A percentile compares a stretch with the other conserved stretches of the same genome.
Conservation (phyloP, 768 basidiomycete genomes). For the Asterophora lycoperdoides region DNA sequence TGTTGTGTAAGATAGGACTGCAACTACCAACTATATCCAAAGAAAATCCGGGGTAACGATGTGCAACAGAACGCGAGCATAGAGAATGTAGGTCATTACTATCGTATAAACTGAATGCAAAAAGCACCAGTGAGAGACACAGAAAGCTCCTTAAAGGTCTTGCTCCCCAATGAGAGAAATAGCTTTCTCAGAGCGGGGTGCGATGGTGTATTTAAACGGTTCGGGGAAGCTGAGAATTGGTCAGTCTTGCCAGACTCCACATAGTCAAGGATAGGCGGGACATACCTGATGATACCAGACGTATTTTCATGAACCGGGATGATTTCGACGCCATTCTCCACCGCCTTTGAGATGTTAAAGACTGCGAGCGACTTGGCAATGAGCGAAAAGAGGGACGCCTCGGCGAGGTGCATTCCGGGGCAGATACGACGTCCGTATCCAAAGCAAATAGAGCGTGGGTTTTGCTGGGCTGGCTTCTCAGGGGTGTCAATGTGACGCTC, state of each 20-base stretch:
- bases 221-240: slow-evolving; percentile 27
- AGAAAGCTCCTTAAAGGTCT: neutral
- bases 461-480: slow-evolving; percentile 29
- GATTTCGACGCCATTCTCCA: slow-evolving; percentile 43
- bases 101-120: too few species aligned
- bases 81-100: too few species aligned
- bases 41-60: too few species aligned
- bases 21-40: too few species aligned
- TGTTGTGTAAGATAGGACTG: too few species aligned
- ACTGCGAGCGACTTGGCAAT: slow-evolving; percentile 42
- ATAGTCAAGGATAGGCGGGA: neutral
- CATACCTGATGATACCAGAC: slow-evolving; percentile 43
- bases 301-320: slow-evolving; percentile 42
- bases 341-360: slow-evolving; percentile 42
- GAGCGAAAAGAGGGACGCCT: slow-evolving; percentile 44
- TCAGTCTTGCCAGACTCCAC: neutral
- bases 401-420: slow-evolving; percentile 49
- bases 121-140: too few species aligned
- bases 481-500: slow-evolving; percentile 36
- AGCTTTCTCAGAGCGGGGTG: slow-evolving; percentile 28
- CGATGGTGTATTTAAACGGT: slow-evolving; percentile 33
- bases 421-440: slow-evolving; percentile 48
- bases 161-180: slow-evolving; percentile 25
- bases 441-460: slow-evolving; percentile 41
- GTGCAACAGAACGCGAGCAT: too few species aligned